Evolutionary conservation across 306 rosid genomes (phyloP), one percentile per base, ranked within the genome.

Genomic region (Astragalus glycyphyllos): DNA sequence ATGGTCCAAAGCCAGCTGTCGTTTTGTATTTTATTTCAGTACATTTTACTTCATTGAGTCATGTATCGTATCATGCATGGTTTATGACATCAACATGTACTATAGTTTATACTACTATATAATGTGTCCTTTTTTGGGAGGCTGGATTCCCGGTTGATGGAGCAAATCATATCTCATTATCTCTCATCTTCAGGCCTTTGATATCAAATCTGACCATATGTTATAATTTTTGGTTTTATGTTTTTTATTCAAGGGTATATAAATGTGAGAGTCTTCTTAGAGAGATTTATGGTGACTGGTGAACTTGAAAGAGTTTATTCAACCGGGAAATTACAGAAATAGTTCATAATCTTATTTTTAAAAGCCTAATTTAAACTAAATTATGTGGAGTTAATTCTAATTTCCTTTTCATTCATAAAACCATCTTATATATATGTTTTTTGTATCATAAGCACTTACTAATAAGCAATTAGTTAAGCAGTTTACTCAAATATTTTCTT

Each of bases 1-100:
- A 15, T 20, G 38, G 73, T 47, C 15, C 69, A 46, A 38, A 12
- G 72, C 50, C 74, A 81, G 81, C 79, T 81, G 84, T 81, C 44
- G 1, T 66, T 29, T 76, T 81, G 76, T 68, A 71, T 65, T 71
- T 75, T 50, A 69, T 58, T 42, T 65, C 26, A 69, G 66, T n/a
- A n/a, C n/a, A n/a, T n/a, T n/a, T n/a, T n/a, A n/a, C n/a, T n/a
- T n/a, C n/a, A n/a, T 58, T 55, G 71, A 68, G 67, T 73, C 49
- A 20, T 50, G 13, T 7, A 66, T 58, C 12, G 13, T 7, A 66
- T 58, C 12, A 65, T 37, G 31, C 31, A 55, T 57, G 48, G 47
- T 51, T 58, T 41, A 10, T 57, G 75, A 73, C 75, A 79, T 60
- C 76, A 74, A 59, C 7, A 14, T 11, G 11, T 57, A 40, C 49